phyloP scores from a whole-genome alignment of 2,329 filamentous ascomycete genomes.

The Diaporthe humulicola region DNA sequence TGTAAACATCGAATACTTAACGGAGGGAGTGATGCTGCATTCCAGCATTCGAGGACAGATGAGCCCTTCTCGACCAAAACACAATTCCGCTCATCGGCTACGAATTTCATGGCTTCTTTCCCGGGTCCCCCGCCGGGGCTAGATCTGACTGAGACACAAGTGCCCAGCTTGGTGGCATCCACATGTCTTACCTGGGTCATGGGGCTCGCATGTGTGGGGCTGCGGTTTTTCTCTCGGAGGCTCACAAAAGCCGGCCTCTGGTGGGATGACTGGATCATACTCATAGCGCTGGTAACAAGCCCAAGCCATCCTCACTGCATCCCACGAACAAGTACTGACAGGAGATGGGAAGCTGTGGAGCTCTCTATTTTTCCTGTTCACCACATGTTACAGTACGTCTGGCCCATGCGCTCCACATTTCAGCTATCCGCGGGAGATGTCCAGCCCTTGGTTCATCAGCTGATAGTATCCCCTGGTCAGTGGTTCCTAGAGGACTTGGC shows the following conservation, averaged over 20 bases:
- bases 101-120: background rate
- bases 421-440: background rate
- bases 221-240: background rate
- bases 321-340: background rate
- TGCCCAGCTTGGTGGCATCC: background rate
- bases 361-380: background rate
- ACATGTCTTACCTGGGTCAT: background rate
- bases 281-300: background rate
- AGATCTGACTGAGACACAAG: background rate
- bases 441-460: background rate
- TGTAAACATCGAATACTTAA: background rate
- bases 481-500: background rate
- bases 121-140: background rate
- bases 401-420: too few species aligned
- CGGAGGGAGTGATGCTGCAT: background rate
- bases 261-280: slow-evolving; percentile 16
- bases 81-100: background rate
- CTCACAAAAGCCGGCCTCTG: background rate
- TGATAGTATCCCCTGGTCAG: background rate
- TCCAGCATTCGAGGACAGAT: background rate
- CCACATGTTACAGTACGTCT: background rate
- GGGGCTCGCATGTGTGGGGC: background rate
- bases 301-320: background rate
- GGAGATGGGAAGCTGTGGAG: background rate
- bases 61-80: background rate